These are phyloP conservation scores for Aspergillus transmontanensis DNA, from an alignment of 2,329 filamentous ascomycete species.

Conservation along the genomic window DNA sequence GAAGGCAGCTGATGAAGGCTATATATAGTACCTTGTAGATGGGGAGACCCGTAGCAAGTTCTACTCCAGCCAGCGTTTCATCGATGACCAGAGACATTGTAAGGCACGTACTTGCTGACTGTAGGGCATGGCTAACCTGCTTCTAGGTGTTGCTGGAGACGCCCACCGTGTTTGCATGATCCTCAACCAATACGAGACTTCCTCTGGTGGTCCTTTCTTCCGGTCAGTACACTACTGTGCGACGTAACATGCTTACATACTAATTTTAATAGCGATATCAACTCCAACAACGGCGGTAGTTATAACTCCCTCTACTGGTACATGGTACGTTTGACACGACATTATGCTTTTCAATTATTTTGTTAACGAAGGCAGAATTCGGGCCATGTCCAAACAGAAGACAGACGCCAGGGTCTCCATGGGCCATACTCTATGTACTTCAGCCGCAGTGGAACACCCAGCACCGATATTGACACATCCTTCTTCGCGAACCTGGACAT, in stretches of 20 bases:
- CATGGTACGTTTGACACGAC: constrained; percentile 47
- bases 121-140: not conserved
- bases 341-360: too few species aligned
- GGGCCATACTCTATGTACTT: constrained; percentile 67
- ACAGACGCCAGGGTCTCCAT: constrained; percentile 64
- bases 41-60: constrained; percentile 70
- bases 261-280: constrained; percentile 54
- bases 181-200: constrained; percentile 59
- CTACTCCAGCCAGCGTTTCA: constrained; percentile 70
- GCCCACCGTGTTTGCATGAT: constrained; percentile 64
- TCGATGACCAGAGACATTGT: constrained; percentile 68
- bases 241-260: not conserved
- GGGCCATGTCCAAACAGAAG: constrained; percentile 64
- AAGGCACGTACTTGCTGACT: not conserved
- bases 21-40: constrained; percentile 55
- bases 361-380: constrained; percentile 53
- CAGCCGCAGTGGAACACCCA: constrained; percentile 59
- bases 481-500: constrained; percentile 64
- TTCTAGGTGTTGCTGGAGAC: constrained; percentile 33
- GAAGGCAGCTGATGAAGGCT: not conserved
- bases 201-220: constrained; percentile 68
- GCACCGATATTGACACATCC: constrained; percentile 54
- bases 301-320: constrained; percentile 66
- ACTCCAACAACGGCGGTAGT: constrained; percentile 63
- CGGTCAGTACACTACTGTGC: constrained; percentile 35